Evolutionary conservation across 805 yeast genomes (phyloP).

Genomic region (Geotrichum ghanense): DNA sequence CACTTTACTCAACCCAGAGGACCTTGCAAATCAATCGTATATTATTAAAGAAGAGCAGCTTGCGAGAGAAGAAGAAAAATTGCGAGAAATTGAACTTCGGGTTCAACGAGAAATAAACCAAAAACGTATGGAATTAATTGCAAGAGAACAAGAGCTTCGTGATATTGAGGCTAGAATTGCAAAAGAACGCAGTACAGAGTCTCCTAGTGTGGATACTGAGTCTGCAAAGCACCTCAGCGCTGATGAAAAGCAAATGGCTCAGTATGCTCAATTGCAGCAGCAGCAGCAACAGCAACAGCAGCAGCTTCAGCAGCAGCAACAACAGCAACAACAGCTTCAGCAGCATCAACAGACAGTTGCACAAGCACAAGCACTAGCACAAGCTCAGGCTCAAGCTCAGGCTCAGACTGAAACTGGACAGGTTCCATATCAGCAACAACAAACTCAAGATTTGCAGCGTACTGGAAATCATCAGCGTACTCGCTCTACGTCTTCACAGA

Average conservation of each 20-base stretch:
- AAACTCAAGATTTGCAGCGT: too few species aligned
- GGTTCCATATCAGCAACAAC: too few species aligned
- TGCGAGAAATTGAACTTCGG: slow-evolving; percentile 28
- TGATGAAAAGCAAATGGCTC: background rate
- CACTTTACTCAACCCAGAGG: slow-evolving; percentile 26
- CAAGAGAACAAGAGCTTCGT: slow-evolving; percentile 30
- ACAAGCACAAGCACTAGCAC: background rate
- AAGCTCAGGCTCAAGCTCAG: background rate
- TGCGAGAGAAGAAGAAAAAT: slow-evolving; percentile 27
- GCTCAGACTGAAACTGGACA: background rate
- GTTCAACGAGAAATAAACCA: slow-evolving; percentile 29
- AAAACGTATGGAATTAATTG: slow-evolving; percentile 24
- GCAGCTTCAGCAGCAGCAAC: background rate
- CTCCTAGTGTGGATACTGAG: background rate
- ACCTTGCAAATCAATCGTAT: slow-evolving; percentile 28
- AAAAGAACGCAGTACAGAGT: slow-evolving; percentile 7
- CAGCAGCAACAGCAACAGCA: background rate
- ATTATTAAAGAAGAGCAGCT: slow-evolving; percentile 31
- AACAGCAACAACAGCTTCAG: background rate
- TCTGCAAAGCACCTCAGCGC: background rate
- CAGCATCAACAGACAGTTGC: background rate
- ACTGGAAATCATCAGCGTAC: too few species aligned
- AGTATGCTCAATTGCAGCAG: background rate
- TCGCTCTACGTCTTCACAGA: too few species aligned
- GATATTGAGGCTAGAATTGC: slow-evolving; percentile 28